phyloP scores from a whole-genome alignment of 106 monocot species.

The Acorus gramineus region DNA sequence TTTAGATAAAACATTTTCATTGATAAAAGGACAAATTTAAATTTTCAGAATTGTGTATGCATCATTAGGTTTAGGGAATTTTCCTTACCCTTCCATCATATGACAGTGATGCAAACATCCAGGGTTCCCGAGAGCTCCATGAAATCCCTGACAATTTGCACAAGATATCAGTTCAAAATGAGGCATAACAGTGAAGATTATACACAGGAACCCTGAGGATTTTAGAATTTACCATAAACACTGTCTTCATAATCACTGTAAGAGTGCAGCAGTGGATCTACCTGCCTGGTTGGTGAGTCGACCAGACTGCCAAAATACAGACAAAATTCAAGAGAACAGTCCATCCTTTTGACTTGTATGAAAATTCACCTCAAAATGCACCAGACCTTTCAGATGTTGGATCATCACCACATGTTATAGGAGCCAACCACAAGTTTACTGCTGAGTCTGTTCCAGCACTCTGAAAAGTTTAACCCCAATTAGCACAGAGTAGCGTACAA shows the following conservation, averaged over 20 bases:
- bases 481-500: not conserved
- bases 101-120: constrained; percentile 80
- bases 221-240: constrained; percentile 66
- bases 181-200: not conserved
- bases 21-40: not conserved
- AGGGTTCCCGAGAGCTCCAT: constrained; percentile 83
- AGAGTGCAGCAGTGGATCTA: constrained; percentile 66
- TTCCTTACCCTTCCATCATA: constrained; percentile 93
- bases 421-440: constrained; percentile 74
- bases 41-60: not conserved
- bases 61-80: not conserved
- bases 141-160: constrained; percentile 51
- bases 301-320: constrained; percentile 23
- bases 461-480: constrained; percentile 33
- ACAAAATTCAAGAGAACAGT: too few species aligned
- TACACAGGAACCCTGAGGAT: not conserved
- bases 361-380: not conserved
- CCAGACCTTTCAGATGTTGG: constrained; percentile 49
- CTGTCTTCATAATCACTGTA: constrained; percentile 94
- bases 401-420: constrained; percentile 22
- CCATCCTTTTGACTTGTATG: too few species aligned
- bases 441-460: constrained; percentile 97
- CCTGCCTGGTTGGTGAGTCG: constrained; percentile 43
- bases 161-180: not conserved
- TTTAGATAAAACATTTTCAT: not conserved